phyloP scores from a whole-genome alignment of 176 grass and related monocot genomes.

The Elymus sibiricus region DNA sequence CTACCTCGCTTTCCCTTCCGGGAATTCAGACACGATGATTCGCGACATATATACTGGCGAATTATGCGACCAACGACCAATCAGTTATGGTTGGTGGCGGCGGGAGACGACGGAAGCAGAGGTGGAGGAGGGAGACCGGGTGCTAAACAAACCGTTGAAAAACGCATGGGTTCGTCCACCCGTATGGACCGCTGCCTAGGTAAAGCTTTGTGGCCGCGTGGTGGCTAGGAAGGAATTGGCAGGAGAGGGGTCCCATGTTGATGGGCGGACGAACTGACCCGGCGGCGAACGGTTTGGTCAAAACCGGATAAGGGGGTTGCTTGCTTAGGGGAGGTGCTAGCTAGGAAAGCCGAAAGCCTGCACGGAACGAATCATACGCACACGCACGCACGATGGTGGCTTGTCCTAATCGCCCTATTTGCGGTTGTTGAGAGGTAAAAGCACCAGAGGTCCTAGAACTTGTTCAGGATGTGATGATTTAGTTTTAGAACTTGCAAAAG shows the following conservation, averaged over 20 bases:
- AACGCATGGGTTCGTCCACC: slow-evolving; percentile 20
- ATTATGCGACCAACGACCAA: background rate
- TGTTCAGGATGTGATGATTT: too few relatives aligned
- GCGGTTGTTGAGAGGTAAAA: too few relatives aligned
- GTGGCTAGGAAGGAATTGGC: background rate
- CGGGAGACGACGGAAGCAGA: slow-evolving; percentile 12
- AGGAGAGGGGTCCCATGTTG: slow-evolving; percentile 1
- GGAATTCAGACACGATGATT: background rate
- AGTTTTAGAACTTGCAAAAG: too few relatives aligned
- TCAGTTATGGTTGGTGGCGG: slow-evolving; percentile 6
- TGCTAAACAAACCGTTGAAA: slow-evolving; percentile 33
- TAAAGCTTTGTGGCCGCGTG: background rate
- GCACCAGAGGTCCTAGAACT: too few relatives aligned
- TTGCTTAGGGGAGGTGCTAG: background rate
- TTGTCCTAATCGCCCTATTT: background rate
- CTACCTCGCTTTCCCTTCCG: background rate
- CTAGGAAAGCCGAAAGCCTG: slow-evolving; percentile 23
- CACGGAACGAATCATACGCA: slow-evolving; percentile 30
- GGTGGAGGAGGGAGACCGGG: background rate
- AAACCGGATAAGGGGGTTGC: background rate
- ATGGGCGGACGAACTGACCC: slow-evolving; percentile 15
- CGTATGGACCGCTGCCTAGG: background rate
- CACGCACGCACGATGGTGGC: slow-evolving; percentile 1
- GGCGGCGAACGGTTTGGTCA: slow-evolving; percentile 28
- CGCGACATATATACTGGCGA: slow-evolving; percentile 15